phyloP scores from a whole-genome alignment of 2,329 filamentous ascomycete genomes.

The Mycocentrospora acerina region DNA sequence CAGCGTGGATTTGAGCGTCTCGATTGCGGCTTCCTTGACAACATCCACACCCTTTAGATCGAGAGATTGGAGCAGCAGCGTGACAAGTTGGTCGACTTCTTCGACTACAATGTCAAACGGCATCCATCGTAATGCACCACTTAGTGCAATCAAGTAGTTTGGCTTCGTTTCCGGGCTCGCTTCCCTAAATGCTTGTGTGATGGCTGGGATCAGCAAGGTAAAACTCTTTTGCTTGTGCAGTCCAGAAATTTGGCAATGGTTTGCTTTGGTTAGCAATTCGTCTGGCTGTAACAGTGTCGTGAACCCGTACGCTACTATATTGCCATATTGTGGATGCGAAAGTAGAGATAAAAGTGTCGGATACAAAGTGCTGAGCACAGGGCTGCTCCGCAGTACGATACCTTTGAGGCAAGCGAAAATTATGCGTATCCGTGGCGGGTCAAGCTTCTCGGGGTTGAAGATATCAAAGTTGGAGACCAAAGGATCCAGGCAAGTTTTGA shows the following conservation, averaged over 20 bases:
- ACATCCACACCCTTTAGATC: constrained; percentile 55
- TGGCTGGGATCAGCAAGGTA: constrained; percentile 58
- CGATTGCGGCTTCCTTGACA: constrained; percentile 62
- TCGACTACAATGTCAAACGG: constrained; percentile 62
- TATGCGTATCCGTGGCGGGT: constrained; percentile 51
- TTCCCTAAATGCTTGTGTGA: constrained; percentile 55
- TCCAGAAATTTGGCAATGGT: constrained; percentile 62
- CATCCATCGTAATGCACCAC: constrained; percentile 61
- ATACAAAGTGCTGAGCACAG: constrained; percentile 46
- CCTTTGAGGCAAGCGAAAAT: constrained; percentile 64
- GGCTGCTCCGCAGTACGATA: constrained; percentile 57
- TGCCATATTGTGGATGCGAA: constrained; percentile 51
- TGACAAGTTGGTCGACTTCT: constrained; percentile 58
- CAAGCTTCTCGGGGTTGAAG: constrained; percentile 33
- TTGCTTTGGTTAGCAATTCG: constrained; percentile 61
- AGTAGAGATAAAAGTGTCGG: constrained; percentile 54
- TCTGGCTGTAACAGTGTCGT: constrained; percentile 61
- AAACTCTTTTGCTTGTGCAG: constrained; percentile 67
- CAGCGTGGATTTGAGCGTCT: constrained; percentile 60
- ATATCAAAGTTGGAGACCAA: constrained; percentile 39
- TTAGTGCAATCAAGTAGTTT: constrained; percentile 64
- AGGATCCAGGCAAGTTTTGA: constrained; percentile 44
- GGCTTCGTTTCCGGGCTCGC: constrained; percentile 52
- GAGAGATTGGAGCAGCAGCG: constrained; percentile 63
- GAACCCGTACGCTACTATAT: constrained; percentile 58